Base-by-base conservation (phyloP, 176 grass and related monocot genomes). In the Oryza meyeriana region DNA sequence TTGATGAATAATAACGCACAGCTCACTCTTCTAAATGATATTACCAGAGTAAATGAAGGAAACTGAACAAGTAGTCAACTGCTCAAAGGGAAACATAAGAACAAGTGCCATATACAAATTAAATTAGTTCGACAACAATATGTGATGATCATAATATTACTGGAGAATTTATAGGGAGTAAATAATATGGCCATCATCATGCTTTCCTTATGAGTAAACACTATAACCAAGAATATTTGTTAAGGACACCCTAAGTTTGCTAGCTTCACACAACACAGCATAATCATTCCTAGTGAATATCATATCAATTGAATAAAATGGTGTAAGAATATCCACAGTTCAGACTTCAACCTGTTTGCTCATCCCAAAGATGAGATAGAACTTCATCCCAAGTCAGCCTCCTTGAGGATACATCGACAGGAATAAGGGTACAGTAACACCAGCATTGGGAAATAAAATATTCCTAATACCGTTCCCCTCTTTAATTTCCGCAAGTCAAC, bases 401-500 rank as follows among this genome's bases (percentile, higher is more conserved):
- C 79, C 79, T 79, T 48, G 62, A n/a, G 67, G n/a, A 77, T 82
- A 84, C 34, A 85, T 74, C 69, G 65, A 76, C 52, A 85, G 57
- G 62, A 71, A 81, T 69, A 14, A 89, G 71, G 64, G 52, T 52
- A 80, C 29, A 71, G 64, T 81, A 84, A 85, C 87, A 81, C 77
- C 70, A 85, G 77, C 77, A 76, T 68, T 83, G 66, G 10, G 73
- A 82, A 78, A 82, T 48, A 89, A 20, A 74, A 67, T 69, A 89
- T 38, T 40, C 75, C 76, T 73, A 80, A 13, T 79, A 86, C 24
- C 74, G 72, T 85, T 90, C 84, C 83, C 66, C 57, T 78, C 73
- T 79, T 66, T 83, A 79, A 69, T 90, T 86, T 83, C 74, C 74
- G 73, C 74, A 86, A 83, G 28, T 64, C 85, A 89, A 81, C 72